phyloP scores from a whole-genome alignment of 306 rosid species.

The cucumber (Cucumis sativus) region Cucumber_9930_V3 NC_026655.2:1588501-1589000 shows the following conservation, averaged over 20 bases:
- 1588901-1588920: slow-evolving; percentile 74
- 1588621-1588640: slow-evolving; percentile 91
- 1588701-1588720: slow-evolving; percentile 97
- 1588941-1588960: slow-evolving; percentile 98
- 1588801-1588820: slow-evolving; percentile 61
- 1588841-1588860: slow-evolving; percentile 90
- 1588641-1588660: slow-evolving; percentile 93
- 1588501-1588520: slow-evolving; percentile 63
- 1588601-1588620: slow-evolving; percentile 71
- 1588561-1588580: slow-evolving; percentile 95
- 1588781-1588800: slow-evolving; percentile 83
- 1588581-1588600: slow-evolving; percentile 94
- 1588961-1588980: slow-evolving; percentile 81
- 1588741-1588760: slow-evolving; percentile 98
- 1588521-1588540: slow-evolving; percentile 59
- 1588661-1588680: slow-evolving; percentile 90
- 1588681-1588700: slow-evolving; percentile 92
- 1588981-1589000: slow-evolving; percentile 83
- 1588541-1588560: slow-evolving; percentile 72
- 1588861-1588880: slow-evolving; percentile 83
- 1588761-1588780: slow-evolving; percentile 99
- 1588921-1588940: slow-evolving; percentile 98
- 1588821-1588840: slow-evolving; percentile 61
- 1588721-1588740: slow-evolving; percentile 78
- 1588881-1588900: slow-evolving; percentile 99